These are phyloP conservation scores for Penicillium sp. DNA, from an alignment of 2,329 filamentous ascomycete genomes.

Conservation along the genomic window DNA sequence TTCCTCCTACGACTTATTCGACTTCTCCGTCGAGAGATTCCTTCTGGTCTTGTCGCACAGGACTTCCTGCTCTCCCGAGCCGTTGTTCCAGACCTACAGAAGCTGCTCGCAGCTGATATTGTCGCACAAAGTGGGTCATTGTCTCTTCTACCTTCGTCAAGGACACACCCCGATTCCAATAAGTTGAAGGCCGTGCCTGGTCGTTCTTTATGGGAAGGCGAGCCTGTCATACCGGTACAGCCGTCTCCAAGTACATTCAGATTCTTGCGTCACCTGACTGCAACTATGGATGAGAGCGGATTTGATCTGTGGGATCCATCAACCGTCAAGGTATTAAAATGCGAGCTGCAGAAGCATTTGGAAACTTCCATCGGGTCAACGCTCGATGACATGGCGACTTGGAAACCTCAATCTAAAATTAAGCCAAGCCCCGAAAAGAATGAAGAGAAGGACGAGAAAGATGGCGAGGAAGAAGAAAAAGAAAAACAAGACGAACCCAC, in stretches of 20 bases:
- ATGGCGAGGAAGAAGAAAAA: neutral
- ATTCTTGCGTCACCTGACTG: conserved; percentile 65
- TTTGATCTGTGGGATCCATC: conserved; percentile 77
- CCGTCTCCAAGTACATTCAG: conserved; percentile 73
- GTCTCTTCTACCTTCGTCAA: conserved; percentile 17
- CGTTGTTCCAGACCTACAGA: conserved; percentile 65
- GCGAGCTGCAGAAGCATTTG: conserved; percentile 53
- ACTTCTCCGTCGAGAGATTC: conserved; percentile 68
- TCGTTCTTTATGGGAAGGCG: conserved; percentile 75
- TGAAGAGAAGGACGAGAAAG: conserved; percentile 1
- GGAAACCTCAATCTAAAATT: neutral
- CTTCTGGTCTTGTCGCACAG: conserved; percentile 47
- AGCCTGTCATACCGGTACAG: conserved; percentile 71
- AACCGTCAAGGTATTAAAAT: conserved; percentile 65
- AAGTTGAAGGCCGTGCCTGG: conserved; percentile 57
- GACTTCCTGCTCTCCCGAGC: conserved; percentile 55
- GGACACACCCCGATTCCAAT: conserved; percentile 18
- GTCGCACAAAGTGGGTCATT: conserved; percentile 47
- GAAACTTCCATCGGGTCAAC: conserved; percentile 23
- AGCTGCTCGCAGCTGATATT: conserved; percentile 58
- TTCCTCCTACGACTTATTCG: conserved; percentile 73
- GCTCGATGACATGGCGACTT: conserved; percentile 23
- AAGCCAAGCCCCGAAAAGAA: neutral
- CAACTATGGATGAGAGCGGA: conserved; percentile 68
- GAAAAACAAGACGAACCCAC: neutral